A percentile compares a stretch with the other conserved stretches of the same genome.
Evolutionary conservation across 495 filamentous ascomycete genomes (phyloP).

Genomic region (Hyaloscypha variabilis): DNA sequence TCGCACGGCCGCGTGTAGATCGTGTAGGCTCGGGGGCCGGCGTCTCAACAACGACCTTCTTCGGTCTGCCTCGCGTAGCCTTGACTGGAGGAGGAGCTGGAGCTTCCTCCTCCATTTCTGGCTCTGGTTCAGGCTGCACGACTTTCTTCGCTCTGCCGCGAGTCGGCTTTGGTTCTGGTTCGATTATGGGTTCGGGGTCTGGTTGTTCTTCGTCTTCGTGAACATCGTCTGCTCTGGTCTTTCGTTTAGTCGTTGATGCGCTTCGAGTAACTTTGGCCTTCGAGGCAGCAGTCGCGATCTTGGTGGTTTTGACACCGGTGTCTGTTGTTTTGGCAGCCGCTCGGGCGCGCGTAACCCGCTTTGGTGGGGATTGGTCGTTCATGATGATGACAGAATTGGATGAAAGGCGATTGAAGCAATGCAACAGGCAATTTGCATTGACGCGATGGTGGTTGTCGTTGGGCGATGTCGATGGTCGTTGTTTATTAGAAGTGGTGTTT

Average conservation of each 20-base stretch:
- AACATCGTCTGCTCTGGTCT: constrained; percentile 47
- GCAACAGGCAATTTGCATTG: constrained; percentile 18
- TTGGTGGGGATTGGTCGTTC: constrained; percentile 55
- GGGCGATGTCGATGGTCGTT: neutral
- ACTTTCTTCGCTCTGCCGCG: constrained; percentile 50
- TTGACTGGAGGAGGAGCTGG: constrained; percentile 32
- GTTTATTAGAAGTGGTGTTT: constrained; percentile 16
- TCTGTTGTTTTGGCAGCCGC: constrained; percentile 49
- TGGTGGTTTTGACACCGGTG: constrained; percentile 34
- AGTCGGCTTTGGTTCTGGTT: constrained; percentile 38
- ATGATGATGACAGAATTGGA: constrained; percentile 30
- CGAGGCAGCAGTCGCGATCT: constrained; percentile 38
- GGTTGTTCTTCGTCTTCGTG: constrained; percentile 40
- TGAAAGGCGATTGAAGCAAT: neutral
- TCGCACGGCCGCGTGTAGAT: constrained; percentile 41
- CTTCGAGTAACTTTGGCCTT: constrained; percentile 42
- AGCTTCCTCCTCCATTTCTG: constrained; percentile 28
- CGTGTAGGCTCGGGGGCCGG: constrained; percentile 32
- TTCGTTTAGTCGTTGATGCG: constrained; percentile 44
- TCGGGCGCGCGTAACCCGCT: constrained; percentile 61
- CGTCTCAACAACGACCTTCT: constrained; percentile 27
- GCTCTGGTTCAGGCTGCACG: constrained; percentile 29
- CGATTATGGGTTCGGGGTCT: constrained; percentile 46
- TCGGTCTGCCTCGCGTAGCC: constrained; percentile 41
- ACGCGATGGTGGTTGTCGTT: constrained; percentile 14